These are phyloP conservation scores for Tetrapisispora fleetii DNA, from an alignment of 805 yeast genomes.

Conservation along the genomic window DNA sequence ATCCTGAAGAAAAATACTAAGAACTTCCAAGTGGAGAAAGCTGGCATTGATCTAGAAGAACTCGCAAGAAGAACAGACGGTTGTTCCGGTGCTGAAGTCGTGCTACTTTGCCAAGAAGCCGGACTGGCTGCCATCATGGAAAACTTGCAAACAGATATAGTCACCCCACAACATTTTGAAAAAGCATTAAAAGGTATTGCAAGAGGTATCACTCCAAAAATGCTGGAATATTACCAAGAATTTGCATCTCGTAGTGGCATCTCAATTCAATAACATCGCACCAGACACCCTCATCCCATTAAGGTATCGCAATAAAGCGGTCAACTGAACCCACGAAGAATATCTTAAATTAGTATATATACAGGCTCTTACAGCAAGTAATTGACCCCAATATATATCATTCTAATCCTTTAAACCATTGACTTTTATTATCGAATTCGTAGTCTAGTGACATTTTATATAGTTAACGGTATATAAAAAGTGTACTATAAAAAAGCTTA, in stretches of 20 bases:
- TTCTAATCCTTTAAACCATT: no score
- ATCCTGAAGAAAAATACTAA: conserved; percentile 61
- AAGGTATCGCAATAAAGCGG: no score
- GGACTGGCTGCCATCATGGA: conserved; percentile 93
- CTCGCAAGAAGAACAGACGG: conserved; percentile 70
- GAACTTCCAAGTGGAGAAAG: conserved; percentile 45
- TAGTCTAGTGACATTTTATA: no score
- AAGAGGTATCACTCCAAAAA: conserved; percentile 73
- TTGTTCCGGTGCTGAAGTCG: conserved; percentile 95
- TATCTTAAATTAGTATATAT: no score
- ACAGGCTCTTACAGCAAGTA: no score
- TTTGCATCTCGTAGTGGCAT: conserved; percentile 36
- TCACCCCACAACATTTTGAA: conserved; percentile 58
- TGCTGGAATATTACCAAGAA: conserved; percentile 64
- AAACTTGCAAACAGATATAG: conserved; percentile 41
- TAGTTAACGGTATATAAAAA: no score
- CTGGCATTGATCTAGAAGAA: conserved; percentile 38
- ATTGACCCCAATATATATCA: no score
- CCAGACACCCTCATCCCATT: no score
- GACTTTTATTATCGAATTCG: no score
- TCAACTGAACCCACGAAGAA: no score
- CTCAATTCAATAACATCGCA: conserved; percentile 13
- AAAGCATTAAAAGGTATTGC: conserved; percentile 60
- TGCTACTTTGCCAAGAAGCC: conserved; percentile 86
- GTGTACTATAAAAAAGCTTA: no score